Base-by-base conservation (phyloP, 305 asterid species). In the Solanum aculeatissimum region DNA sequence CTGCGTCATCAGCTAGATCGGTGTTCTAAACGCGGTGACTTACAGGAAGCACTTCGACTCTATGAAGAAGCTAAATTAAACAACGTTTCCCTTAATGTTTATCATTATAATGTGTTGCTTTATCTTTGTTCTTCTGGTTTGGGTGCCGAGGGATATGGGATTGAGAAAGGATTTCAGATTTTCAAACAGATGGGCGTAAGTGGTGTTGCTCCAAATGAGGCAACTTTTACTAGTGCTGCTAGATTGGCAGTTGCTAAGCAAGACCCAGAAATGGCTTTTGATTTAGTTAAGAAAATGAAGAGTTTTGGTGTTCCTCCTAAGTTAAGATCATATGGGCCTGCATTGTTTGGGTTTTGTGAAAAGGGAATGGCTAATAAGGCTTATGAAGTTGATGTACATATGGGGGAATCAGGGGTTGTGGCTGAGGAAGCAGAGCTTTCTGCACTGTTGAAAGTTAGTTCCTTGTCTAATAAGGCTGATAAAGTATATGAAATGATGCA, bases 251-350 rank as follows among this genome's bases (percentile, higher is more conserved):
- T 98, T 32, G 92, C 93, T 3, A 95, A 92, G 68, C 84, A 90
- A 89, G 98, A 97, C 91, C 98, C 98, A 0, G 93, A 86, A 82
- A 83, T 94, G 94, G 99, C 98, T 83, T 97, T 97, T 79, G 88
- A 87, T 79, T 86, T 97, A 83, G 91, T 97, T 85, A 97, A 93
- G 91, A 89, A 87, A 85, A 97, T 95, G 98, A 92, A 89, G 89
- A 89, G 84, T 80, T 89, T 87, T 58, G 94, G 94, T 32, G 91
- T 94, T 84, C 86, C 71, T 53, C 98, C 99, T 6, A 97, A 86
- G 83, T 81, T 95, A 91, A 93, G 99, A 90, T 97, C 99, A 3
- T 97, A 97, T 68, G 97, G 96, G 38, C 98, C 98, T 6, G 97
- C 99, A 15, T 88, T 97, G 86, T 89, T 92, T 80, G 99, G 97